A percentile compares a stretch with the other conserved stretches of the same genome.
These are phyloP conservation scores for Hymenoscyphus fraxineus DNA, from an alignment of 2,329 filamentous ascomycete species.

Conservation along the genomic window DNA sequence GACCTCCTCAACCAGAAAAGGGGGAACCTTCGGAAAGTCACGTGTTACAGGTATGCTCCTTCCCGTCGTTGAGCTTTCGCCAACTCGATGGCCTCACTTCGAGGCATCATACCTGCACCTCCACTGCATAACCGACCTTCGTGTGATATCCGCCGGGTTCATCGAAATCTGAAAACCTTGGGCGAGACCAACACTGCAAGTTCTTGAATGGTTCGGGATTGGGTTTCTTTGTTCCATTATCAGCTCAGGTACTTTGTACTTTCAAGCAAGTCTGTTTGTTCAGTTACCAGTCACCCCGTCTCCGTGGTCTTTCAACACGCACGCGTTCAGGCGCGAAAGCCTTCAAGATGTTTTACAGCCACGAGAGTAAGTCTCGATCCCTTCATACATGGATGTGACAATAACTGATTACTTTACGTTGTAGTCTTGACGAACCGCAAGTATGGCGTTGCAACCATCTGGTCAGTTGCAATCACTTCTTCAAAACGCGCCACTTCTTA, in stretches of 20 bases:
- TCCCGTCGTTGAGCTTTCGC: background rate
- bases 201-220: background rate
- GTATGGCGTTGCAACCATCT: slow-evolving; percentile 92
- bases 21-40: background rate
- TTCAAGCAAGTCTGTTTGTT: background rate
- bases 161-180: background rate
- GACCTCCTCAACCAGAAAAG: background rate
- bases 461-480: slow-evolving; percentile 51
- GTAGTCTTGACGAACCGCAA: slow-evolving; percentile 76
- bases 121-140: background rate
- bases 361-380: slow-evolving; percentile 66
- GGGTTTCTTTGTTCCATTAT: background rate
- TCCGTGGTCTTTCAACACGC: background rate
- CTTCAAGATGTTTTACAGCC: slow-evolving; percentile 81
- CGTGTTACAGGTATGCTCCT: background rate
- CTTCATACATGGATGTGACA: background rate
- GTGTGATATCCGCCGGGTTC: background rate
- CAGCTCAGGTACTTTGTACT: background rate
- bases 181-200: background rate
- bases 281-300: background rate
- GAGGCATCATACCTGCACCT: background rate
- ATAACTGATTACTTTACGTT: slow-evolving; percentile 38
- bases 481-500: background rate
- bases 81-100: background rate
- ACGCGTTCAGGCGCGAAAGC: background rate